These are phyloP conservation scores for Sclerotinia nivalis DNA, from an alignment of 2,329 filamentous ascomycete genomes.

Conservation along the genomic window DNA sequence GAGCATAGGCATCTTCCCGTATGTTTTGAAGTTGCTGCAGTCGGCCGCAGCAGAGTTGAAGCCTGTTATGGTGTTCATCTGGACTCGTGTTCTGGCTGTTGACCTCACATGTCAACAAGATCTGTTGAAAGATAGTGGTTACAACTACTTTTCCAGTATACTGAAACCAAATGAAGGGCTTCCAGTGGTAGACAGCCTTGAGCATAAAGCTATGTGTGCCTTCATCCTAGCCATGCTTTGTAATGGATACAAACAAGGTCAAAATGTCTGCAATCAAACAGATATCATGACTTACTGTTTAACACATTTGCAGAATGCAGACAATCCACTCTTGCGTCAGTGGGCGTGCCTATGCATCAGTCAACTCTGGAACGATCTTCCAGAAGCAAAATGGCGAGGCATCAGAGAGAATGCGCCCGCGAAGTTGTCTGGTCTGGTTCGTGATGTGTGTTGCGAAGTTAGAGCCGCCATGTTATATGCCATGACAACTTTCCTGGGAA, in stretches of 20 bases:
- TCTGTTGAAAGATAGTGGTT: constrained; percentile 93
- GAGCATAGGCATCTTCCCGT: constrained; percentile 97
- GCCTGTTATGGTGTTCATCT: constrained; percentile 99
- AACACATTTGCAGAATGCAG: constrained; percentile 76
- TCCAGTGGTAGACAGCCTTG: constrained; percentile 82
- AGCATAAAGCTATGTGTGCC: constrained; percentile 98
- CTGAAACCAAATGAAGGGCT: constrained; percentile 81
- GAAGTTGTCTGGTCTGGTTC: constrained; percentile 75
- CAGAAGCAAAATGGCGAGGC: constrained; percentile 94
- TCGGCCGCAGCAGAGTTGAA: constrained; percentile 94
- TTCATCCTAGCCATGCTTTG: constrained; percentile 98
- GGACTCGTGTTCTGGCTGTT: constrained; percentile 92
- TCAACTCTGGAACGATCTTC: constrained; percentile 87
- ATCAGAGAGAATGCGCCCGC: constrained; percentile 80
- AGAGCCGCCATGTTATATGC: constrained; percentile 91
- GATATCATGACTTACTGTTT: constrained; percentile 90
- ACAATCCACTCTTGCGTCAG: constrained; percentile 86
- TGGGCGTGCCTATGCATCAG: constrained; percentile 96
- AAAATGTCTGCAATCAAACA: constrained; percentile 85
- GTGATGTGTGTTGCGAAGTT: constrained; percentile 89
- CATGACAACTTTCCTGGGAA: constrained; percentile 90
- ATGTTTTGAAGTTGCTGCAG: constrained; percentile 94
- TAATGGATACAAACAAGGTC: constrained; percentile 88
- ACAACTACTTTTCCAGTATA: constrained; percentile 94
- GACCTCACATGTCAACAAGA: constrained; percentile 93